These are phyloP conservation scores for Ophiostoma piceae DNA, from an alignment of 2,329 filamentous ascomycete species.

Conservation along the genomic window DNA sequence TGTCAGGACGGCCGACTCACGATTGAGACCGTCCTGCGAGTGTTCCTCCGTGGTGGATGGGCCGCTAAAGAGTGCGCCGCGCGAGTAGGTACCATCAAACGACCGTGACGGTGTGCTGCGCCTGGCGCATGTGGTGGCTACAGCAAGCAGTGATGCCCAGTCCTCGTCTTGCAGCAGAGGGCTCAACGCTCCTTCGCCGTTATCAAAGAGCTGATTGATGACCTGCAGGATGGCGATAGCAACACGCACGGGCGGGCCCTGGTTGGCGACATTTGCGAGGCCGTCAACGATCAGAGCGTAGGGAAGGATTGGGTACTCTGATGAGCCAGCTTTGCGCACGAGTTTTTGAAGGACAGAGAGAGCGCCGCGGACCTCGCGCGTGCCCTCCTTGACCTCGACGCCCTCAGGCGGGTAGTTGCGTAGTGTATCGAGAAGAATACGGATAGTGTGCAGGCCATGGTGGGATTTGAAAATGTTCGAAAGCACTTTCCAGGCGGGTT, in stretches of 20 bases:
- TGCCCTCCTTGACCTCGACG: slow-evolving; percentile 47
- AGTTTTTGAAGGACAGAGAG: slow-evolving; percentile 59
- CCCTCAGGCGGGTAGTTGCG: slow-evolving; percentile 44
- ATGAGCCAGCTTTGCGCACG: slow-evolving; percentile 53
- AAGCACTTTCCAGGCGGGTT: slow-evolving; percentile 64
- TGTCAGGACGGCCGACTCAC: slow-evolving; percentile 44
- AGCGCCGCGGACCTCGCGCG: slow-evolving; percentile 56
- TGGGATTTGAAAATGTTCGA: slow-evolving; percentile 68
- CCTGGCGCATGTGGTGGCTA: slow-evolving; percentile 52
- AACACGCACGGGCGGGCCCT: slow-evolving; percentile 43
- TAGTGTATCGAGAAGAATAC: slow-evolving; percentile 59
- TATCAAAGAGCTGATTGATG: slow-evolving; percentile 52
- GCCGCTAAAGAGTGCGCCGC: slow-evolving; percentile 14
- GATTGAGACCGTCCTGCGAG: slow-evolving; percentile 38
- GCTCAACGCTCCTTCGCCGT: slow-evolving; percentile 49
- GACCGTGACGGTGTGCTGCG: slow-evolving; percentile 26
- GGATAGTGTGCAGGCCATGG: slow-evolving; percentile 63
- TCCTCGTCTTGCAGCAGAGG: slow-evolving; percentile 59
- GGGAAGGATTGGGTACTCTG: slow-evolving; percentile 56
- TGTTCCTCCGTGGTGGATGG: slow-evolving; percentile 28
- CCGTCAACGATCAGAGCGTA: slow-evolving; percentile 56
- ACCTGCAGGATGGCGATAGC: slow-evolving; percentile 46
- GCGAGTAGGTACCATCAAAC: background rate
- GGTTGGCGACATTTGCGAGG: slow-evolving; percentile 46
- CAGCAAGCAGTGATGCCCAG: slow-evolving; percentile 57